Conservation (phyloP, 345 rosid genomes). For the Carallia pectinifolia region DNA sequence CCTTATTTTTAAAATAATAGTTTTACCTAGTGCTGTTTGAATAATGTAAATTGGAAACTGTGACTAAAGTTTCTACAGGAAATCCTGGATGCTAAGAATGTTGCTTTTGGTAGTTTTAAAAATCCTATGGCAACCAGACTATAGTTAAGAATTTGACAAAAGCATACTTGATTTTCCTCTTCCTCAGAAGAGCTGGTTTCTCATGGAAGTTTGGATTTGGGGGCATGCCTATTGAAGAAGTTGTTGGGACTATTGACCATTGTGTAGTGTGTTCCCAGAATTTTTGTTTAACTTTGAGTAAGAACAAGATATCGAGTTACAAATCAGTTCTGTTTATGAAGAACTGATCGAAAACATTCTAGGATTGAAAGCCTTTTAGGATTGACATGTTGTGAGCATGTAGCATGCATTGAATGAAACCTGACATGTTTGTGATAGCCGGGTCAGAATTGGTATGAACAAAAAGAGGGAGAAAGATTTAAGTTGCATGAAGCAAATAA, state of each 20-base stretch:
- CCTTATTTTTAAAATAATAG: background rate
- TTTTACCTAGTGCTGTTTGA: background rate
- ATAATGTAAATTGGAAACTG: background rate
- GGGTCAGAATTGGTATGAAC: too few species aligned
- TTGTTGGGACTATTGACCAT: background rate
- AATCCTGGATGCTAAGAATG: background rate
- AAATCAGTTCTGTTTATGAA: background rate
- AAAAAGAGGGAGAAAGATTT: background rate
- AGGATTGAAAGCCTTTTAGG: background rate
- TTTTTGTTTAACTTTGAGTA: constrained; percentile 3
- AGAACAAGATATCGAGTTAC: background rate
- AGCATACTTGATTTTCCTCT: background rate
- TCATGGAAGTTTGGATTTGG: background rate
- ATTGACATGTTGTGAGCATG: background rate
- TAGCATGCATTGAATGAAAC: background rate
- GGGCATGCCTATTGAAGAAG: background rate
- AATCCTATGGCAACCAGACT: too few species aligned
- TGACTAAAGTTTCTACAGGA: background rate
- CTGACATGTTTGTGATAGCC: background rate
- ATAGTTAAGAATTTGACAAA: background rate
- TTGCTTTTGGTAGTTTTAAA: background rate
- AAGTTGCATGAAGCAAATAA: background rate
- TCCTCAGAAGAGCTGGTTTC: background rate
- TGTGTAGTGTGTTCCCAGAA: background rate
- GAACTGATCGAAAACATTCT: background rate